Evolutionary conservation across 2,329 filamentous ascomycete species (phyloP).

Genomic region (Chrysosporium queenslandicum): DNA sequence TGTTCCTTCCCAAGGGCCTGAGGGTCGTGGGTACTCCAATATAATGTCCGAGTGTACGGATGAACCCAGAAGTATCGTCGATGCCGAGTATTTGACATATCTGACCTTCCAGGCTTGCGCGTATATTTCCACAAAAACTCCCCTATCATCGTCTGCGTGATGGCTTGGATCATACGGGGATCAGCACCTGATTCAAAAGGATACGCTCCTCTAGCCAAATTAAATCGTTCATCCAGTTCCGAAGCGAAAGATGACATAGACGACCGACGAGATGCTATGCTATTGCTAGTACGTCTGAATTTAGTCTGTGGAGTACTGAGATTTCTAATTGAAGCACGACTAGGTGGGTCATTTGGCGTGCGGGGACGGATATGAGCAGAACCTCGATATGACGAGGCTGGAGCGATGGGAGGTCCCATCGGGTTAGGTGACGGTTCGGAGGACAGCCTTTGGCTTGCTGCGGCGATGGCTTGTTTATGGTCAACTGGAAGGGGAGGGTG

Average conservation of each 20-base stretch:
- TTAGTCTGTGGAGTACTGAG: slow-evolving; percentile 51
- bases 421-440: slow-evolving; percentile 36
- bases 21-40: slow-evolving; percentile 92
- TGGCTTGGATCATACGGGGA: slow-evolving; percentile 96
- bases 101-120: slow-evolving; percentile 77
- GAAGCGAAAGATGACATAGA: slow-evolving; percentile 94
- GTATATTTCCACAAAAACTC: slow-evolving; percentile 99
- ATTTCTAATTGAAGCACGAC: slow-evolving; percentile 37
- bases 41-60: slow-evolving; percentile 88
- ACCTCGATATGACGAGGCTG: slow-evolving; percentile 60
- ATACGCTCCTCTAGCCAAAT: slow-evolving; percentile 51
- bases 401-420: slow-evolving; percentile 79
- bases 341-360: slow-evolving; percentile 49
- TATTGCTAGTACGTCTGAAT: slow-evolving; percentile 32
- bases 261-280: slow-evolving; percentile 54
- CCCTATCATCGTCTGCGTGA: slow-evolving; percentile 98
- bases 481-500: slow-evolving; percentile 70
- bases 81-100: slow-evolving; percentile 77
- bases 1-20: slow-evolving; percentile 66
- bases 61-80: slow-evolving; percentile 98
- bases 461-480: slow-evolving; percentile 75
- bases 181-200: slow-evolving; percentile 68
- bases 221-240: slow-evolving; percentile 84
- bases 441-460: slow-evolving; percentile 53
- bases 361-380: slow-evolving; percentile 45